A percentile compares a stretch with the other conserved stretches of the same genome.
Evolutionary conservation across 2,329 filamentous ascomycete genomes (phyloP).

Genomic region (Curvularia lunata): DNA sequence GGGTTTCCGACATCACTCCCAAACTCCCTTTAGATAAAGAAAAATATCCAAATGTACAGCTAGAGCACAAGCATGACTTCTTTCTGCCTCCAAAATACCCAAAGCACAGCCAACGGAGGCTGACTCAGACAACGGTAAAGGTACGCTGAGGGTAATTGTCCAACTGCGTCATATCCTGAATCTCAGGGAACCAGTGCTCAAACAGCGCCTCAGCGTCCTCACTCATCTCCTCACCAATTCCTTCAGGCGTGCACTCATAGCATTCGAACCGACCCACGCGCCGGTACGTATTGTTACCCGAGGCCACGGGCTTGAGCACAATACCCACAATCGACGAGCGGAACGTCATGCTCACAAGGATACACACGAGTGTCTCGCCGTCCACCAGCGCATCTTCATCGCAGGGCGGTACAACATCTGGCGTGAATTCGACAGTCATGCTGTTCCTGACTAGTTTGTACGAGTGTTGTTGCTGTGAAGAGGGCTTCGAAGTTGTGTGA

Average conservation of each 20-base stretch:
- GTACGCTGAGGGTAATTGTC: constrained; percentile 40
- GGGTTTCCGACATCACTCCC: background rate
- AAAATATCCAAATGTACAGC: background rate
- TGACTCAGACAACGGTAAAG: constrained; percentile 37
- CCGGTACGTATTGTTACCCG: constrained; percentile 32
- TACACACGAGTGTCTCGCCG: constrained; percentile 42
- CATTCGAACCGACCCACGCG: constrained; percentile 47
- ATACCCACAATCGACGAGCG: constrained; percentile 45
- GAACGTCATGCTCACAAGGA: constrained; percentile 47
- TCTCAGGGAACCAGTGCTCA: constrained; percentile 45
- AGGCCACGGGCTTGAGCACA: constrained; percentile 33
- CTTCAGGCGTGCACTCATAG: constrained; percentile 42
- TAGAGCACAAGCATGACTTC: background rate
- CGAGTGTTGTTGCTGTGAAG: constrained; percentile 14
- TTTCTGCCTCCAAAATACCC: background rate
- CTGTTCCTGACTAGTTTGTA: constrained; percentile 38
- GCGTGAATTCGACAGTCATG: constrained; percentile 42
- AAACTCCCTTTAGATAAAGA: background rate
- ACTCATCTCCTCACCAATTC: constrained; percentile 37
- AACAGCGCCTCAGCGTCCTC: constrained; percentile 47
- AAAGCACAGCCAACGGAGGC: background rate
- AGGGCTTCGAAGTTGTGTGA: constrained; percentile 14
- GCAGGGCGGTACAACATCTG: constrained; percentile 37
- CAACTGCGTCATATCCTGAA: constrained; percentile 46
- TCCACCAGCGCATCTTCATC: constrained; percentile 36